phyloP scores from a whole-genome alignment of 495 filamentous ascomycete species.

The Pyronema omphalodes region DNA sequence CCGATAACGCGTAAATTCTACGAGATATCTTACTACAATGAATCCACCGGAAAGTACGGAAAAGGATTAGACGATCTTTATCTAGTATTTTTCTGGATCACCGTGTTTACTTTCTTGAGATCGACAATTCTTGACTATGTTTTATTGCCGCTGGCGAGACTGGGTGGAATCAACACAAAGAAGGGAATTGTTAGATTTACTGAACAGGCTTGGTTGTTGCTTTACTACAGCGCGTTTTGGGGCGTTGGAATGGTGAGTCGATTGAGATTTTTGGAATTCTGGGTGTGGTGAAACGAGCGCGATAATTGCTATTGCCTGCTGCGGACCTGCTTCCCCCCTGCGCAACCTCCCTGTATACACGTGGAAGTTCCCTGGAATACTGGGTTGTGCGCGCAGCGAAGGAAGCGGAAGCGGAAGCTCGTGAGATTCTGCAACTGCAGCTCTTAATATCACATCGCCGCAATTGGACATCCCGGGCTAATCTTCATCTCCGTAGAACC shows the following conservation, averaged over 20 bases:
- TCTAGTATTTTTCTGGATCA: slow-evolving; percentile 59
- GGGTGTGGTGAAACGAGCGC: too few relatives aligned
- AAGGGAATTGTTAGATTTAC: slow-evolving; percentile 67
- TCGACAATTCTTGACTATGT: slow-evolving; percentile 76
- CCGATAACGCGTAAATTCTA: slow-evolving; percentile 71
- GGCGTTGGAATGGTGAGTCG: slow-evolving; percentile 60
- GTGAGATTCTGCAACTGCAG: too few relatives aligned
- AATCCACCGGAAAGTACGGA: slow-evolving; percentile 43
- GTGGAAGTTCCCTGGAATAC: neutral
- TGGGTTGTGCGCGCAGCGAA: neutral
- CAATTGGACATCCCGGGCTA: neutral
- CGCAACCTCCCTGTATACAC: too few relatives aligned
- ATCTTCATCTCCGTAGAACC: slow-evolving; percentile 37
- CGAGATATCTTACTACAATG: slow-evolving; percentile 63
- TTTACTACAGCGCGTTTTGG: slow-evolving; percentile 70
- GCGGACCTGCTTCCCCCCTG: too few relatives aligned
- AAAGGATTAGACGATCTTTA: slow-evolving; percentile 63
- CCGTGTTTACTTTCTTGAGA: slow-evolving; percentile 70
- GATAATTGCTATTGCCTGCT: too few relatives aligned
- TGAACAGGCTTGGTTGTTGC: slow-evolving; percentile 77
- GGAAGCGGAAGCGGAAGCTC: too few relatives aligned
- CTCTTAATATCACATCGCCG: neutral
- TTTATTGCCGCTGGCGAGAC: slow-evolving; percentile 52
- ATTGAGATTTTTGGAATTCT: neutral
- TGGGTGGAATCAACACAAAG: slow-evolving; percentile 45